Percentiles rank a stretch among this genome's conserved stretches.
These are phyloP conservation scores for Solanum megistacrolobum DNA, from an alignment of 257 asterid genomes.

Conservation along the genomic window DNA sequence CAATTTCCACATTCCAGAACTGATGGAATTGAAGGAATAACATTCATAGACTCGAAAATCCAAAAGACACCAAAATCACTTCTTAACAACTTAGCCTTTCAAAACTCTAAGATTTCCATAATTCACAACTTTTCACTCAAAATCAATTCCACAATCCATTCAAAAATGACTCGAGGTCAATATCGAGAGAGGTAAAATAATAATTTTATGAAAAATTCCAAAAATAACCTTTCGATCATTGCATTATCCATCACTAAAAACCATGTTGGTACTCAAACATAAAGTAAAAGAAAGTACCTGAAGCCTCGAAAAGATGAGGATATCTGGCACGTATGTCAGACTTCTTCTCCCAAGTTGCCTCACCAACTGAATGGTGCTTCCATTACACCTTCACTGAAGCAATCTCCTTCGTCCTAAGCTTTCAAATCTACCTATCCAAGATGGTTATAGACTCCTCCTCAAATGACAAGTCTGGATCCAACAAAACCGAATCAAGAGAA, in stretches of 20 bases:
- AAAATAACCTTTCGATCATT: background rate
- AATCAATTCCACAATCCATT: background rate
- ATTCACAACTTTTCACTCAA: background rate
- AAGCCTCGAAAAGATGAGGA: background rate
- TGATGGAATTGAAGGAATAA: background rate
- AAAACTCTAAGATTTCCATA: background rate
- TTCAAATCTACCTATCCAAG: background rate
- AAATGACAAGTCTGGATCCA: background rate
- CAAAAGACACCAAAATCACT: background rate
- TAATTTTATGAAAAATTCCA: too few species aligned
- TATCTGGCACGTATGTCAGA: background rate
- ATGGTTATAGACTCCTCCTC: background rate
- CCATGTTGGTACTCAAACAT: background rate
- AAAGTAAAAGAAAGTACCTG: background rate
- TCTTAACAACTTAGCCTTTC: too few species aligned
- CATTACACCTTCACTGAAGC: background rate
- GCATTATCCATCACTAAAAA: background rate
- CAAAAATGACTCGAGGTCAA: background rate
- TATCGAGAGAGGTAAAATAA: background rate
- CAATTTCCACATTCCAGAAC: accelerated
- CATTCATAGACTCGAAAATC: background rate
- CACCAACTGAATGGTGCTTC: background rate
- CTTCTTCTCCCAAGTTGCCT: background rate
- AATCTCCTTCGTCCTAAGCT: background rate
- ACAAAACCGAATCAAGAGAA: background rate